Evolutionary conservation across 805 yeast species (phyloP), one percentile per base, ranked within the genome.

Genomic region (Zygotorulaspora danielsina): DNA sequence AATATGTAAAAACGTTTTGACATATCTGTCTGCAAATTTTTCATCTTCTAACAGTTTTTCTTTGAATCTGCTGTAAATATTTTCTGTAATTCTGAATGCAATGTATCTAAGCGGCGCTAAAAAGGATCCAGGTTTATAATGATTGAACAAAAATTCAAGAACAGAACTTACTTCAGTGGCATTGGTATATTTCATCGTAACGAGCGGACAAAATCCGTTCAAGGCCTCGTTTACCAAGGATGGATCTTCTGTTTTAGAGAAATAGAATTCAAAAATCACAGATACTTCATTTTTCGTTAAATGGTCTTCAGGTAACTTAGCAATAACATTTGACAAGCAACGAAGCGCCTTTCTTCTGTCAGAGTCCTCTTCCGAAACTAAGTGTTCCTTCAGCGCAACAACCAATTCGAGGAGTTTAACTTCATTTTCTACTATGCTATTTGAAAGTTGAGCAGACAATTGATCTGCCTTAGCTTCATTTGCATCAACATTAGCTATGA

Each of bases 201-300:
- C 64, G 9, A 87, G 57, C 1, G 78, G 67, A 12, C 53, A 54
- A 6, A 89, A 47, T 0, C 87, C 88, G 7, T 53, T 56, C 2
- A 82, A 58, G 1, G 80, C 71, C 43, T 76, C 75, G 26, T 64
- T 64, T 20, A 78, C 53, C 30, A 82, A 71, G 3, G 68, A 61
- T 11, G 71, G 67, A 53, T 88, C 96, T 9, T 78, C 83, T 16
- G 86, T 59, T 48, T 90, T 82, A 12, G 79, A 77, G 11, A 72
- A 44, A 39, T 78, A 73, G 58, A 90, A 90, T 5, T 73, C 54
- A 19, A 58, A 60, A 11, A 69, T 48, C 6, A 68, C 71, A 10
- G 61, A 51, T 3, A 66, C 51, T 32, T 71, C 75, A 38, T 69
- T 68, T 6, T 62, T 55, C 10, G 58, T 51, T 16, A 76, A 55